Evolutionary conservation across 495 filamentous ascomycete genomes (phyloP), one percentile per base, ranked within the genome.

Genomic region (Amphirosellinia nigrospora): DNA sequence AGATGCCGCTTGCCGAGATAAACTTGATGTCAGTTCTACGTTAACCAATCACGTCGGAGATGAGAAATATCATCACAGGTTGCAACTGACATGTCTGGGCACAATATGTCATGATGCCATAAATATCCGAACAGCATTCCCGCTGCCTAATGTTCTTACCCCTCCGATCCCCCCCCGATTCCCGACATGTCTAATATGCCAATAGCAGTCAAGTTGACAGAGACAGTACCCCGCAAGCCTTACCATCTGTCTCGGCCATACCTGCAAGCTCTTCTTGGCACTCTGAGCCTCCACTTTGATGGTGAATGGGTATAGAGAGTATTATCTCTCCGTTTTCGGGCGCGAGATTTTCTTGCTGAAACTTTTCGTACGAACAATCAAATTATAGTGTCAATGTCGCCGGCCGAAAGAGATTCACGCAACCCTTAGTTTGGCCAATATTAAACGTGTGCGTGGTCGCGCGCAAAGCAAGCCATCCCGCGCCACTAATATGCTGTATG

Each of bases 381-480:
- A 4, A 4, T 60, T 16, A 60, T 19, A 39, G 8, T 13, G 1
- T 60, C 0, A 30, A 11, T 53, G 41, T 13, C n/a, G 41, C 19
- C 21, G 1, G 9, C 39, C 21, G 3, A 26, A 41, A 34, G n/a
- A 41, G 16, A 23, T 60, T 10, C 36, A 41, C 16, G n/a, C 46
- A 41, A 36, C 9, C 19, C 38, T 59, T 58, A 46, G 9, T 8
- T 45, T 21, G 36, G 38, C 50, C 50, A 43, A 66, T n/a, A 4
- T 56, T 9, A 30, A 28, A 32, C 26, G 10, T 19, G 36, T 30
- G 45, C 38, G 50, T 50, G 52, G 64, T 23, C 3, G 19, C 3
- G 19, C 50, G 19, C 50, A 67, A 45, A 15, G 38, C 4, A 41
- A 66, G 36, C 13, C 64, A 56, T 39, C 64, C 48, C 1, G 64